Conservation (phyloP, 305 asterid genomes). For the Solanum hybrid region DNA sequence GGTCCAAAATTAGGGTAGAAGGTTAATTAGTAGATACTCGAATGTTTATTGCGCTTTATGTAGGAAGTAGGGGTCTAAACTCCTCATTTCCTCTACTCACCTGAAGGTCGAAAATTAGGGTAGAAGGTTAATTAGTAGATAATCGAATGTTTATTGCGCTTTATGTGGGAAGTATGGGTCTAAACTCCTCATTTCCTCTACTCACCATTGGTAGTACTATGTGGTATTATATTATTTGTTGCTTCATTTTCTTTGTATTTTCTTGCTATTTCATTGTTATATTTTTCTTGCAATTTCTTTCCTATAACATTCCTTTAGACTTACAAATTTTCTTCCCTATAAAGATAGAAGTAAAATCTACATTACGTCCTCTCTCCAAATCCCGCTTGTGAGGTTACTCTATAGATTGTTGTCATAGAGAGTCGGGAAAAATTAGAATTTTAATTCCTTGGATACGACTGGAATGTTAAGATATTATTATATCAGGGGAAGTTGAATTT, state of each 20-base stretch:
- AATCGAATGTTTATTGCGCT: not conserved
- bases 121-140: not conserved
- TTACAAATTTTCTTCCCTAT: not conserved
- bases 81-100: not conserved
- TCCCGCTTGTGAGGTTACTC: not conserved
- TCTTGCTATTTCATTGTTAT: not conserved
- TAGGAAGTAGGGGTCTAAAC: not conserved
- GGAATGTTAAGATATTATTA: too few species aligned
- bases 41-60: not conserved
- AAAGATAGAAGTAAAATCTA: not conserved
- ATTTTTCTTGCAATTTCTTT: not conserved
- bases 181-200: not conserved
- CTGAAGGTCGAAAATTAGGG: not conserved
- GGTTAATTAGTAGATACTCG: not conserved
- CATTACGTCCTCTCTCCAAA: too few species aligned
- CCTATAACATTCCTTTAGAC: not conserved
- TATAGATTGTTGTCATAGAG: too few species aligned
- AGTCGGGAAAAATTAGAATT: not conserved
- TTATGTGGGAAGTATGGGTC: not conserved
- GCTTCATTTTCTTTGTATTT: not conserved
- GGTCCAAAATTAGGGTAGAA: not conserved
- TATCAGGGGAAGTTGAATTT: not conserved
- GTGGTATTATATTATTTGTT: not conserved
- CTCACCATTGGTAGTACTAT: not conserved
- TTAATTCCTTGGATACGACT: not conserved